These are phyloP conservation scores for Xylaria hypoxylon DNA, from an alignment of 2,329 filamentous ascomycete genomes.

Conservation along the genomic window DNA sequence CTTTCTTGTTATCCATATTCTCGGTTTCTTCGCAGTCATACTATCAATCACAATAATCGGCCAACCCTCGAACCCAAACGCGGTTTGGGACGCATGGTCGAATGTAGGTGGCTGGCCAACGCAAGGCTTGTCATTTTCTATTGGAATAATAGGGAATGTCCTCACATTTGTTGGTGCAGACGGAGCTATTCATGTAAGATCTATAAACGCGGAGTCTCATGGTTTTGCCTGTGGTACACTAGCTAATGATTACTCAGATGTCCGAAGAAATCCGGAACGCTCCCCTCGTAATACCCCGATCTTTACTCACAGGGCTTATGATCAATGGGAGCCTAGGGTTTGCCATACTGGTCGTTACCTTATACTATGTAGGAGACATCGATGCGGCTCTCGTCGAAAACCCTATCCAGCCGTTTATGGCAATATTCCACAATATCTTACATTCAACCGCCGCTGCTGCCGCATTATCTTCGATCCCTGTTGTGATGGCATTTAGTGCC, in stretches of 20 bases:
- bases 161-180: conserved; percentile 54
- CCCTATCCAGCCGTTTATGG: conserved; percentile 68
- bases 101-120: conserved; percentile 62
- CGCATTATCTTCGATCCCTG: conserved; percentile 61
- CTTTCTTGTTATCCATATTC: conserved; percentile 55
- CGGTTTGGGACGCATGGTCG: conserved; percentile 58
- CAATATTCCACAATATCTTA: conserved; percentile 65
- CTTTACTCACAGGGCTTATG: conserved; percentile 60
- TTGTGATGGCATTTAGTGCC: conserved; percentile 60
- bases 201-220: too few species aligned
- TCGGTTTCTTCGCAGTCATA: conserved; percentile 43
- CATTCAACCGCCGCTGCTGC: conserved; percentile 59
- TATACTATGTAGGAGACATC: conserved; percentile 66
- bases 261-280: conserved; percentile 61
- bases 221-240: too few species aligned
- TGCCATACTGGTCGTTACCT: conserved; percentile 63
- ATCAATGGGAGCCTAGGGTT: conserved; percentile 66
- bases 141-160: conserved; percentile 33
- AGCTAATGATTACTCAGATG: conserved; percentile 48
- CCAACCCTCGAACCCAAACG: conserved; percentile 53
- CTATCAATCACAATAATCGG: conserved; percentile 52
- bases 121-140: conserved; percentile 52
- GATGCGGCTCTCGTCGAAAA: conserved; percentile 56
- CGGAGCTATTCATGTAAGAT: conserved; percentile 47
- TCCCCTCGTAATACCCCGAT: conserved; percentile 60